These are phyloP conservation scores for Blastobotrys aristatus DNA, from an alignment of 1,139 yeast genomes.

Conservation along the genomic window DNA sequence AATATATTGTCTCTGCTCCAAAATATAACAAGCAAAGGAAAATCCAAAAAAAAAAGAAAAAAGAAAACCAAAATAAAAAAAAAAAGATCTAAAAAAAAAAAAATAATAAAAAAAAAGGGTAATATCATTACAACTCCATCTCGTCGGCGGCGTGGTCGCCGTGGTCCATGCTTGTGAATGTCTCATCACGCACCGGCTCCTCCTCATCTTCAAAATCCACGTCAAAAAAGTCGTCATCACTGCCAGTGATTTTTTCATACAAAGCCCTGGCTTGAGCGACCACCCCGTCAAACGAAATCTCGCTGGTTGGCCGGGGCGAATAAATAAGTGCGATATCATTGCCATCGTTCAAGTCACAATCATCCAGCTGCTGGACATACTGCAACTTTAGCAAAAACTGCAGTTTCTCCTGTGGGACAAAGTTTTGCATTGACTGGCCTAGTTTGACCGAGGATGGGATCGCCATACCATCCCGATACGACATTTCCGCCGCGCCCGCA, in stretches of 20 bases:
- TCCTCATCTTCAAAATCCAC: constrained; percentile 95
- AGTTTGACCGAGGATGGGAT: constrained; percentile 74
- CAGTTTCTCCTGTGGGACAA: constrained; percentile 74
- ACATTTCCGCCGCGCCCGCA: constrained; percentile 53
- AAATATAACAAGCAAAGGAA: background rate
- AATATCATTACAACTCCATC: constrained; percentile 50
- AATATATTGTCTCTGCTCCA: background rate
- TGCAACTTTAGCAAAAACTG: constrained; percentile 75
- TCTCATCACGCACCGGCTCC: constrained; percentile 13
- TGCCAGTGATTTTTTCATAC: constrained; percentile 76
- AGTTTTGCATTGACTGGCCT: constrained; percentile 78
- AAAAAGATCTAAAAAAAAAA: background rate
- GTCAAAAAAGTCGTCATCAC: constrained; percentile 92
- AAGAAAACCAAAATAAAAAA: background rate
- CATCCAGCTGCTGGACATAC: constrained; percentile 53
- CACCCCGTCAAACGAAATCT: constrained; percentile 85
- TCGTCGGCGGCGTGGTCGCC: constrained; percentile 57
- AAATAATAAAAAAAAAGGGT: background rate
- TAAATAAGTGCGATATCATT: constrained; percentile 35
- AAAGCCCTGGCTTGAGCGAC: constrained; percentile 74
- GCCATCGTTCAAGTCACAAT: constrained; percentile 15
- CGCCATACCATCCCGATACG: constrained; percentile 57
- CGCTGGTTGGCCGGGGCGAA: constrained; percentile 69
- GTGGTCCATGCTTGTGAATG: constrained; percentile 9
- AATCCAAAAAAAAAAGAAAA: background rate